Conservation (phyloP, 768 basidiomycete species). For the Leccinum ochraceum region DNA sequence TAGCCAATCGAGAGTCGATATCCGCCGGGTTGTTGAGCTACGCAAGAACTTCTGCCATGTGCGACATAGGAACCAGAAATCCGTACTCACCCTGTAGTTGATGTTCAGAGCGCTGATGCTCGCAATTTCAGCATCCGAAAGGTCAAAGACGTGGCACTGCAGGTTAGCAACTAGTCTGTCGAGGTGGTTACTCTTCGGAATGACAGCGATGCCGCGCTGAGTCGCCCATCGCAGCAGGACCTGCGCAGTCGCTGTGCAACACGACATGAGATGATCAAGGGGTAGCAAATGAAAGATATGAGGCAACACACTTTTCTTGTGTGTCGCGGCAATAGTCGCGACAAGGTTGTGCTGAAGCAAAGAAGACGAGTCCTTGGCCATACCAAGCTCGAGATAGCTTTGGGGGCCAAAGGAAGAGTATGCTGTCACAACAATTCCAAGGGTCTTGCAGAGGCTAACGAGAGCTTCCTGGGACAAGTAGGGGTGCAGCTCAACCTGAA, state of each 20-base stretch:
- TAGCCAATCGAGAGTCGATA: constrained; percentile 63
- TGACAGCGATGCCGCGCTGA: constrained; percentile 69
- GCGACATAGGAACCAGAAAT: not conserved
- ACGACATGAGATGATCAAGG: not conserved
- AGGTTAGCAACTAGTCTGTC: constrained; percentile 47
- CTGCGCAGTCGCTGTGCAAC: constrained; percentile 48
- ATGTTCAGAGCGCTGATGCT: constrained; percentile 60
- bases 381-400: constrained; percentile 65
- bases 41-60: constrained; percentile 6
- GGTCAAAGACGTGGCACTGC: constrained; percentile 45
- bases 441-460: constrained; percentile 43
- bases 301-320: constrained; percentile 50
- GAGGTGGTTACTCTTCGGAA: constrained; percentile 66
- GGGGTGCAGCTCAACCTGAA: constrained; percentile 64
- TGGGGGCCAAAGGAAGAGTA: constrained; percentile 59
- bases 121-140: constrained; percentile 59
- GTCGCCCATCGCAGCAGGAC: constrained; percentile 80
- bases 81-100: constrained; percentile 55
- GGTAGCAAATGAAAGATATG: not conserved
- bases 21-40: constrained; percentile 73
- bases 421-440: constrained; percentile 52
- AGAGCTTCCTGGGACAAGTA: constrained; percentile 52
- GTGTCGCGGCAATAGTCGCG: constrained; percentile 44
- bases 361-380: constrained; percentile 50
- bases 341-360: constrained; percentile 55